Base-by-base conservation (phyloP, 129 eudicot genomes). In the Saposhnikovia divaricata region DNA sequence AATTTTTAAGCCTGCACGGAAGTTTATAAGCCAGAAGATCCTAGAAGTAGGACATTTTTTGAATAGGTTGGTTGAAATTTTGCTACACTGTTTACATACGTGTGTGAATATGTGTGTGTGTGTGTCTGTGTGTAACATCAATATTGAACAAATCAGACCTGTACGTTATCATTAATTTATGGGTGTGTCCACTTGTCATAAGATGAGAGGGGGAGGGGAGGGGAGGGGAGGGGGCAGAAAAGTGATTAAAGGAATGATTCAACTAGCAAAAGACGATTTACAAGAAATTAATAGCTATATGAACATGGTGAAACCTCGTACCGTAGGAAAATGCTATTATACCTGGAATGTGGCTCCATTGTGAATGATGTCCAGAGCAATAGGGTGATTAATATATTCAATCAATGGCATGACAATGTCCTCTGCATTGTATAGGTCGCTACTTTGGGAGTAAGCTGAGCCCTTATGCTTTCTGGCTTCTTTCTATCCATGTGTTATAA, bases 321-420 rank as follows among this genome's bases (percentile, higher is more conserved):
- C 0, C 0, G 34, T 27, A 7, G 4, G 31, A 27, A 21, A 40
- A 76, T 82, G 84, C 65, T 63, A 65, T 63, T 37, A 74, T 89
- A 96, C 99, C 99, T 96, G 99, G 81, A 92, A 96, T 50, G 99
- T 96, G 46, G 98, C 99, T 80, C 99, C 99, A 83, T 96, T 96
- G 84, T 92, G 98, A 84, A 92, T 50, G 57, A 96, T 87, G 71
- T 96, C 99, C 75, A 77, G 83, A 81, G 93, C 89, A 72, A 89
- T 83, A 80, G 99, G 96, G 73, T 96, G 89, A 79, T 86, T 86
- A 37, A 92, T 92, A 75, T 85, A 96, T 75, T 92, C 87, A 80
- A 84, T 87, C 77, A 96, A 83, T 14, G 99, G 99, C 95, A 92
- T 86, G 78, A 89, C 87, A 27, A 92, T 77, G 61, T 92, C 95